These are phyloP conservation scores for Persicaria maculosa DNA, from an alignment of 148 eudicot species.

Conservation along the genomic window DNA sequence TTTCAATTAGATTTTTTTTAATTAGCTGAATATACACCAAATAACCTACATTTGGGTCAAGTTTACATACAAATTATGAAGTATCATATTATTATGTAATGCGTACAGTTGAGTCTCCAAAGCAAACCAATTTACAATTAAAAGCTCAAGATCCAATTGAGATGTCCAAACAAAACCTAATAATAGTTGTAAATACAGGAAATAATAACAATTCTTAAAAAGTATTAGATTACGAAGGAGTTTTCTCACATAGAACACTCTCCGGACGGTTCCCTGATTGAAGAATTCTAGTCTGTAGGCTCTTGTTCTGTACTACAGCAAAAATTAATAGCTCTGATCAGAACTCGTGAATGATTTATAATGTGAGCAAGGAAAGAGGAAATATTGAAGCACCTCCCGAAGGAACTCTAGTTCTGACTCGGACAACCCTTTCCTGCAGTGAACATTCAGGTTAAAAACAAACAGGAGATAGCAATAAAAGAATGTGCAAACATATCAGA, in stretches of 20 bases:
- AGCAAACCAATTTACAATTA: neutral
- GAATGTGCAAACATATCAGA: neutral
- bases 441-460: conserved; percentile 6
- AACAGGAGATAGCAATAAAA: neutral
- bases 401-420: conserved; percentile 73
- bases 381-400: conserved; percentile 46
- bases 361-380: neutral
- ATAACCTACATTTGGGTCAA: neutral
- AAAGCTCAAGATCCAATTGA: neutral
- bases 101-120: neutral
- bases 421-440: conserved; percentile 89
- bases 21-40: neutral
- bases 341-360: neutral
- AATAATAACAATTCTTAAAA: neutral
- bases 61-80: neutral
- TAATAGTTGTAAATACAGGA: neutral
- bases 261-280: conserved; percentile 60
- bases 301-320: conserved; percentile 51
- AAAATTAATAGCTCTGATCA: neutral
- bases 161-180: neutral
- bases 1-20: neutral
- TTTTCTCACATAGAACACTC: conserved; percentile 52
- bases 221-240: conserved; percentile 1
- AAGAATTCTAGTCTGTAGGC: conserved; percentile 53
- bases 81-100: neutral